These are phyloP conservation scores for Vinca major DNA, from an alignment of 305 asterid species.

Conservation along the genomic window DNA sequence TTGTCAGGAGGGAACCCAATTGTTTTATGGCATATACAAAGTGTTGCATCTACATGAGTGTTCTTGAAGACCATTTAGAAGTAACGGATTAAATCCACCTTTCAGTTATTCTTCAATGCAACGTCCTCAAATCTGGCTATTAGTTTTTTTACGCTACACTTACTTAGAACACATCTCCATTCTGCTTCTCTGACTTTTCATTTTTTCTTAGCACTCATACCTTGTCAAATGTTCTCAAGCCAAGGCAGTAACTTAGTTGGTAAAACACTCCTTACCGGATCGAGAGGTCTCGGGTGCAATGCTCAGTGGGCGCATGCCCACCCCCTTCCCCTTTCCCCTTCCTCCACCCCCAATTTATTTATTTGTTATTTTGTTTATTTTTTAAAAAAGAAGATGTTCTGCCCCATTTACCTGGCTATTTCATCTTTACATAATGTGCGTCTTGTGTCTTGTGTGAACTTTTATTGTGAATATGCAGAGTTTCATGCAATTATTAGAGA, in stretches of 20 bases:
- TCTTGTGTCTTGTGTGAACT: background rate
- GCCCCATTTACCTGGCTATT: background rate
- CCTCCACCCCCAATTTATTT: no score
- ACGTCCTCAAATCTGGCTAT: background rate
- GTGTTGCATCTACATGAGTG: background rate
- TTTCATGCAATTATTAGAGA: background rate
- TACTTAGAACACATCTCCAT: background rate
- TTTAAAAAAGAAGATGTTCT: no score
- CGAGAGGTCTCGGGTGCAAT: no score
- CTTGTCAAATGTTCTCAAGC: background rate
- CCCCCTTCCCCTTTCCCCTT: no score
- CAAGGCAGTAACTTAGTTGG: no score
- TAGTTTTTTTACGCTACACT: background rate
- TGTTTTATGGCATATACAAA: background rate
- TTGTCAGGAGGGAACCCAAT: background rate
- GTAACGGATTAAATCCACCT: background rate
- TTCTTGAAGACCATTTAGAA: background rate
- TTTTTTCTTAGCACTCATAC: background rate
- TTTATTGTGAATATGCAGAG: background rate
- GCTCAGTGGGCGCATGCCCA: no score
- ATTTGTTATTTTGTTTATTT: no score
- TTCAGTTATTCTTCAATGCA: background rate
- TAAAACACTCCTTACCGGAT: no score
- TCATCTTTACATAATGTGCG: background rate
- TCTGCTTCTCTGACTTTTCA: background rate